Conservation (phyloP, 345 rosid genomes). For the Syzygium aromaticum region DNA sequence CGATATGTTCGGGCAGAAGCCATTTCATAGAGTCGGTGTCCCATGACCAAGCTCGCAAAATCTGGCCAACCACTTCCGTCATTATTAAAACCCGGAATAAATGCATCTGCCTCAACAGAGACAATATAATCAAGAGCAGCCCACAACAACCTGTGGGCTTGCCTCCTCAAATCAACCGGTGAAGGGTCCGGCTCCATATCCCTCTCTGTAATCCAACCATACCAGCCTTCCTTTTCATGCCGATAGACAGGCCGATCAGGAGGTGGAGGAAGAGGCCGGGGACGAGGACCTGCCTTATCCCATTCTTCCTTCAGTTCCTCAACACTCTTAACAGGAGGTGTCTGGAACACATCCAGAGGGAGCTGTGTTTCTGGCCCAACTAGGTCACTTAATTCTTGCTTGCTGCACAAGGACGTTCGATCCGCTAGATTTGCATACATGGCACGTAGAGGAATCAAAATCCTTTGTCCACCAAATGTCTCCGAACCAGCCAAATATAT, state of each 20-base stretch:
- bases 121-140: slow-evolving; percentile 93
- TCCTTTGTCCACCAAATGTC: slow-evolving; percentile 91
- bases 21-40: slow-evolving; percentile 87
- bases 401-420: slow-evolving; percentile 69
- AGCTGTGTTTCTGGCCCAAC: slow-evolving; percentile 79
- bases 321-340: slow-evolving; percentile 51
- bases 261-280: slow-evolving; percentile 99
- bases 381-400: slow-evolving; percentile 59
- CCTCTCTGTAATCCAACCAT: slow-evolving; percentile 83
- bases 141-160: slow-evolving; percentile 90
- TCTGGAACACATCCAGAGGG: slow-evolving; percentile 30
- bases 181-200: slow-evolving; percentile 80
- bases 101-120: slow-evolving; percentile 89
- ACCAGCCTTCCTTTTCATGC: slow-evolving; percentile 99
- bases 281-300: slow-evolving; percentile 94
- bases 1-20: slow-evolving; percentile 82
- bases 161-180: slow-evolving; percentile 63
- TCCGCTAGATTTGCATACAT: slow-evolving; percentile 78
- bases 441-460: slow-evolving; percentile 85
- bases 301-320: slow-evolving; percentile 73
- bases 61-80: slow-evolving; percentile 90
- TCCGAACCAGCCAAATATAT: slow-evolving; percentile 94
- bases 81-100: slow-evolving; percentile 78
- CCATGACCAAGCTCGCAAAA: slow-evolving; percentile 94
- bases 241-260: slow-evolving; percentile 84